Evolutionary conservation across 192 early-diverging fungal species (phyloP).

Genomic region (Podila verticillata): DNA sequence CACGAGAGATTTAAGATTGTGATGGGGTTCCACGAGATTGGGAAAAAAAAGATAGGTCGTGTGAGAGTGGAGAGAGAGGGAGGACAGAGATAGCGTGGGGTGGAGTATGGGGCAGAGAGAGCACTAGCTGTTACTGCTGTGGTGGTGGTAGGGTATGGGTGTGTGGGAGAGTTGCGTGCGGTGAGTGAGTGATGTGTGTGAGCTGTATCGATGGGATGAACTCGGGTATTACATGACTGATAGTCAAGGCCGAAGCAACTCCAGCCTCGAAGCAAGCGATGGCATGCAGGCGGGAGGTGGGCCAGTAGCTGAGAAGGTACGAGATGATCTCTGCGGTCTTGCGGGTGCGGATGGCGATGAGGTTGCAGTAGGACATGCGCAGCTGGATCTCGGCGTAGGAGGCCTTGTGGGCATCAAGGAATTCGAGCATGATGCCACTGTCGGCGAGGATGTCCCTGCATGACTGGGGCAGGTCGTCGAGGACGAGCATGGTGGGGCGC

Average conservation of each 20-base stretch:
- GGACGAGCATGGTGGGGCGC: slow-evolving; percentile 47
- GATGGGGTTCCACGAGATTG: background rate
- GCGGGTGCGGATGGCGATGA: slow-evolving; percentile 50
- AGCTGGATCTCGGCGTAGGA: slow-evolving; percentile 51
- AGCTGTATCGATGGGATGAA: background rate
- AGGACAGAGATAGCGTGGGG: background rate
- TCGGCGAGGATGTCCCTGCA: slow-evolving; percentile 45
- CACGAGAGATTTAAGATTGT: background rate
- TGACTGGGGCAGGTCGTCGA: slow-evolving; percentile 47
- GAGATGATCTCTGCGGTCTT: slow-evolving; percentile 52
- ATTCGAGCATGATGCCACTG: slow-evolving; percentile 45
- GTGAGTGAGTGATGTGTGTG: background rate
- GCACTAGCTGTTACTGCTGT: background rate
- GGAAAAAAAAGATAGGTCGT: background rate
- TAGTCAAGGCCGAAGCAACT: slow-evolving; percentile 47
- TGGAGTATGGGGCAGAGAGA: background rate
- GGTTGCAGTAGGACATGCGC: slow-evolving; percentile 50
- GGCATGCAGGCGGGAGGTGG: slow-evolving; percentile 48
- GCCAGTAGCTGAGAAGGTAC: slow-evolving; percentile 50
- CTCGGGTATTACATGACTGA: slow-evolving; percentile 24
- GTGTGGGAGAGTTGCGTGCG: background rate
- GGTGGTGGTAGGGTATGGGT: background rate
- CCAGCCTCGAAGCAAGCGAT: slow-evolving; percentile 50
- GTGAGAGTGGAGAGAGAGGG: background rate
- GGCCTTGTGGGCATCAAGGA: slow-evolving; percentile 49